Conservation (phyloP, 2,329 filamentous ascomycete genomes). For the Diaporthe capsici region DNA sequence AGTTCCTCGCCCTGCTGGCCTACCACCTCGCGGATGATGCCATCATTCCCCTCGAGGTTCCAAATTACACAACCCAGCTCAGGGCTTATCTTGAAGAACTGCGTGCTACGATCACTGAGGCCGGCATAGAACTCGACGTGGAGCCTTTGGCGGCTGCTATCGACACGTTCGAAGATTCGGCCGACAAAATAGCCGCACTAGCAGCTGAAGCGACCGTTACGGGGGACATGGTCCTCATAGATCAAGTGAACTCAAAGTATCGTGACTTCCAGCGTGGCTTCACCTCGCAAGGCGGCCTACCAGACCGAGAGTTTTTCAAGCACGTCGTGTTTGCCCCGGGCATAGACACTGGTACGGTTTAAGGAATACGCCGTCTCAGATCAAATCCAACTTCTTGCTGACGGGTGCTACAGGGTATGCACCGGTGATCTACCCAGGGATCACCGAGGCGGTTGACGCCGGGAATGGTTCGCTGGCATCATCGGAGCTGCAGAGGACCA, state of each 20-base stretch:
- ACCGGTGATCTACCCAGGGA: slow-evolving; percentile 1
- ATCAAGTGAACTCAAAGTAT: slow-evolving; percentile 19
- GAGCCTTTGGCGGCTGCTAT: slow-evolving; percentile 12
- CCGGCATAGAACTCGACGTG: slow-evolving; percentile 6
- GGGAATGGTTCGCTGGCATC: slow-evolving; percentile 8
- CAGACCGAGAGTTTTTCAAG: background rate
- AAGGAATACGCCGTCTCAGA: background rate
- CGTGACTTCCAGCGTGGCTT: slow-evolving; percentile 29
- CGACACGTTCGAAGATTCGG: background rate
- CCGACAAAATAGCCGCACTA: background rate
- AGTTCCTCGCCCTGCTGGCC: slow-evolving; percentile 9
- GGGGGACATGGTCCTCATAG: background rate
- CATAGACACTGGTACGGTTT: slow-evolving; percentile 3
- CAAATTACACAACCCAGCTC: background rate
- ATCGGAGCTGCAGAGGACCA: slow-evolving; percentile 22
- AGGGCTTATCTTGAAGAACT: slow-evolving; percentile 5
- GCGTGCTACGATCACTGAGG: background rate
- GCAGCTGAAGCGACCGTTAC: slow-evolving; percentile 7
- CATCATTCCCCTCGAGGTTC: background rate
- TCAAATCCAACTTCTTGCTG: background rate
- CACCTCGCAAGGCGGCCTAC: slow-evolving; percentile 15
- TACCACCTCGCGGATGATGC: slow-evolving; percentile 17
- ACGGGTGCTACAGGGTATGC: slow-evolving; percentile 9
- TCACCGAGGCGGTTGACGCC: slow-evolving; percentile 10
- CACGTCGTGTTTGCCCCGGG: slow-evolving; percentile 20